Evolutionary conservation across 73 alveolate genomes (phyloP), one percentile per base, ranked within the genome.

Genomic region (Uronychia binucleata): DNA sequence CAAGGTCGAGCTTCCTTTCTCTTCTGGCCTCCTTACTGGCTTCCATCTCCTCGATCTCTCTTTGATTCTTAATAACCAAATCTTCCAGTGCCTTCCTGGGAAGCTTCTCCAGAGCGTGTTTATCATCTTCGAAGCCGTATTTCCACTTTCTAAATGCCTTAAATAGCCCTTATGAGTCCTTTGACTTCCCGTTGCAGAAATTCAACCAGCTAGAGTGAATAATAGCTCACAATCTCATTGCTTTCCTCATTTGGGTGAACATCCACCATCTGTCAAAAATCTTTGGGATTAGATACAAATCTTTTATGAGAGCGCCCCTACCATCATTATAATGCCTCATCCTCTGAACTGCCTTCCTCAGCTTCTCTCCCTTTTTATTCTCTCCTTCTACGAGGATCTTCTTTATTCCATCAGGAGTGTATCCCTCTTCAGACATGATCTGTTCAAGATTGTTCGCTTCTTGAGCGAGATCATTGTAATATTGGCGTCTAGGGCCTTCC

Each of bases 91-190:
- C 59, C 26, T 19, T 30, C 34, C 81, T 82, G 67, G 82, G 28
- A 58, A 84, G 74, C 30, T 77, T 84, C 31, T 58, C 58, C 31
- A 88, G 67, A 13, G 75, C 46, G 1, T 75, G 57, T 30, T 76
- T 46, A 25, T 83, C 77, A 19, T 28, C 88, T 8, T 80, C 77
- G 27, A 30, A 76, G 30, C 58, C 80, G 25, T 28, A 8, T 34
- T 88, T 88, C 94, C 94, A 88, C 59, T 87, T 88, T 26, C 58
- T 78, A 84, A 88, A 88, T 0, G 91, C 94, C 1, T 77, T 33
- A 60, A 35, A 81, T 27, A 88, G 27, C 26, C 82, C 94, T 26
- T 85, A 30, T 59, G 84, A 84, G 28, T 79, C 32, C 30, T 83
- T 46, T 46, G 19, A 5, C 19, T 46, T 46, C 67, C 67, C 67